Conservation (phyloP, 495 filamentous ascomycete genomes). For the Aspergillus heteromorphus region DNA sequence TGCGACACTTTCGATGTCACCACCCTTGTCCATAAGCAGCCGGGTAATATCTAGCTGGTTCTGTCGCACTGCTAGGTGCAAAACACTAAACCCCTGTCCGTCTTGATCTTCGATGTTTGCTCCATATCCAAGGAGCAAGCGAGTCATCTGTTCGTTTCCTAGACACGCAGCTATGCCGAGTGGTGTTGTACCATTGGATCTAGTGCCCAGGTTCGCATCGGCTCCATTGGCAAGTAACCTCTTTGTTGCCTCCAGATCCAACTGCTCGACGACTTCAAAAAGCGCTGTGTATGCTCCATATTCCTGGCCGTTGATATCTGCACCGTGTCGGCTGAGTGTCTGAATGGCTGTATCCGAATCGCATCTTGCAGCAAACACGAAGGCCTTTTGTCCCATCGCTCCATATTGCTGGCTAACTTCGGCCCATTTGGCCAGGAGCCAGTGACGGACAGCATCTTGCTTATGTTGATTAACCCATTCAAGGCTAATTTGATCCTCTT, state of each 20-base stretch:
- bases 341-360: conserved; percentile 8
- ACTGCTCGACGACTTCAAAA: conserved; percentile 1
- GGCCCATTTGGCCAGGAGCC: conserved; percentile 14
- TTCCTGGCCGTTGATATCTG: conserved; percentile 11
- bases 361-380: conserved; percentile 11
- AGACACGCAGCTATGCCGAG: conserved; percentile 11
- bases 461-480: conserved; percentile 7
- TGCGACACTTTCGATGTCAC: conserved; percentile 7
- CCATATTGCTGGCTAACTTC: conserved; percentile 5
- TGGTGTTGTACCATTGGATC: background rate
- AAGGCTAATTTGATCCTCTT: conserved; percentile 1
- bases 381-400: background rate
- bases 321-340: conserved; percentile 11
- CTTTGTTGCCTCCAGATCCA: background rate
- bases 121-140: conserved; percentile 13
- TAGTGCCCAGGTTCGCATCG: conserved; percentile 5
- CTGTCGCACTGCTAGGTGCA: conserved; percentile 9
- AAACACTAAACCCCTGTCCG: background rate
- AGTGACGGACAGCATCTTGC: conserved; percentile 4
- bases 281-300: conserved; percentile 7
- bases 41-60: conserved; percentile 8
- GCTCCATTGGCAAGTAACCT: conserved; percentile 18
- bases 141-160: conserved; percentile 8
- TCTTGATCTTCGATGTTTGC: conserved; percentile 14
- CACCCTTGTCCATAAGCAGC: conserved; percentile 14